phyloP scores from a whole-genome alignment of 2,329 filamentous ascomycete genomes.

The Aspergillus japonicus region DNA sequence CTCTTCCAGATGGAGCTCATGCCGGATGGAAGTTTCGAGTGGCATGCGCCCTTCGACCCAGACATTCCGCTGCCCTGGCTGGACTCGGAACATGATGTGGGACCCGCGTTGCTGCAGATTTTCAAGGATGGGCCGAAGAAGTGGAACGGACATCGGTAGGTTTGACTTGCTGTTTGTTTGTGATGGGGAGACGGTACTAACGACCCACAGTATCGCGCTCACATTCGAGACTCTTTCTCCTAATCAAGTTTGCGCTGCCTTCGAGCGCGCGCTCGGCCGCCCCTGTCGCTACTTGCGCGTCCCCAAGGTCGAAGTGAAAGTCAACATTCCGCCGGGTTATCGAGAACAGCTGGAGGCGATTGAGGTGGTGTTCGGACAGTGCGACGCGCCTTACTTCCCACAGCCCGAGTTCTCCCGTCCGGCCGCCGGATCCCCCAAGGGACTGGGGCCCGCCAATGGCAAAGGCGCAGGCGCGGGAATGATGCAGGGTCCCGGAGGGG shows the following conservation, averaged over 20 bases:
- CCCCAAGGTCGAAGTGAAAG: slow-evolving; percentile 73
- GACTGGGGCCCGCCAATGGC: slow-evolving; percentile 37
- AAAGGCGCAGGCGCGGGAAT: slow-evolving; percentile 47
- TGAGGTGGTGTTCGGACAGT: slow-evolving; percentile 59
- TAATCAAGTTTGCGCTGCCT: slow-evolving; percentile 74
- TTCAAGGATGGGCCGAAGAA: slow-evolving; percentile 89
- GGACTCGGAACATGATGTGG: slow-evolving; percentile 93
- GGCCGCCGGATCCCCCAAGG: slow-evolving; percentile 39
- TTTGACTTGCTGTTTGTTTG: slow-evolving; percentile 10
- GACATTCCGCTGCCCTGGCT: slow-evolving; percentile 89
- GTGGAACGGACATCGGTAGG: slow-evolving; percentile 73
- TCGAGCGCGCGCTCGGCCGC: slow-evolving; percentile 73
- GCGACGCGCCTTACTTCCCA: slow-evolving; percentile 63
- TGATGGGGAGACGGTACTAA: slow-evolving; percentile 6
- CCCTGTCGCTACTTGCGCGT: slow-evolving; percentile 75
- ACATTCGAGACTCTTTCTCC: slow-evolving; percentile 89
- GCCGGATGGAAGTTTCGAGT: slow-evolving; percentile 79
- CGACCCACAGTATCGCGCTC: slow-evolving; percentile 67
- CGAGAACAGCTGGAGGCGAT: slow-evolving; percentile 75
- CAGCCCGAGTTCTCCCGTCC: slow-evolving; percentile 54
- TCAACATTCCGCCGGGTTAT: slow-evolving; percentile 84
- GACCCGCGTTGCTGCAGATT: slow-evolving; percentile 85
- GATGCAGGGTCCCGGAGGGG: slow-evolving; percentile 54
- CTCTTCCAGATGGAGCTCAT: slow-evolving; percentile 93
- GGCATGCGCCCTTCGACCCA: slow-evolving; percentile 92